A percentile compares a stretch with the other conserved stretches of the same genome.
Evolutionary conservation across 805 yeast species (phyloP).

Genomic region (Suhomyces xylopsoci): DNA sequence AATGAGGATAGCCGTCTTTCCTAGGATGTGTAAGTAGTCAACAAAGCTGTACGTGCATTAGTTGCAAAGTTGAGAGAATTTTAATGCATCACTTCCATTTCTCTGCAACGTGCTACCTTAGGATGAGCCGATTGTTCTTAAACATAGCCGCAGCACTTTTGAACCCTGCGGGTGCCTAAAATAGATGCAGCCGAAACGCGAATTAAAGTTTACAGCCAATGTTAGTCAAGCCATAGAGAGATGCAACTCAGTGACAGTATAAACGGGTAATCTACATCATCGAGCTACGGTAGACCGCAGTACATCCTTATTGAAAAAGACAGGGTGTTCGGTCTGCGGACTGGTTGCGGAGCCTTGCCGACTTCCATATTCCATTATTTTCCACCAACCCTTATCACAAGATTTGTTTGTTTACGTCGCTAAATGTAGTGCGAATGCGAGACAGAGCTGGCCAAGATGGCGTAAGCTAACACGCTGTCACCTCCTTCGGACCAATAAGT

Average conservation of each 20-base stretch:
- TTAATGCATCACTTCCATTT: too few species aligned
- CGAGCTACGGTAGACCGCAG: not conserved
- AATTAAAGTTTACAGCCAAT: not conserved
- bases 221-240: not conserved
- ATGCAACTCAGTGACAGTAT: not conserved
- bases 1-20: not conserved
- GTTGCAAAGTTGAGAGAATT: not conserved
- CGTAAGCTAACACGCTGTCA: not conserved
- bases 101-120: not conserved
- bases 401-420: not conserved
- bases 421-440: not conserved
- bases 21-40: not conserved
- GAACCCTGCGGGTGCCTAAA: not conserved
- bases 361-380: not conserved
- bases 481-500: not conserved
- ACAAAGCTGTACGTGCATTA: not conserved
- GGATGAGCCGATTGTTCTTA: not conserved
- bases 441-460: not conserved
- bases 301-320: not conserved
- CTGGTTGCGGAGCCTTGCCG: not conserved
- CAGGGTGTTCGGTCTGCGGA: not conserved
- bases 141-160: not conserved
- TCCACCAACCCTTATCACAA: not conserved
- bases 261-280: not conserved
- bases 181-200: not conserved